Conservation (phyloP, 306 rosid genomes). For the Biancaea sappan region DNA sequence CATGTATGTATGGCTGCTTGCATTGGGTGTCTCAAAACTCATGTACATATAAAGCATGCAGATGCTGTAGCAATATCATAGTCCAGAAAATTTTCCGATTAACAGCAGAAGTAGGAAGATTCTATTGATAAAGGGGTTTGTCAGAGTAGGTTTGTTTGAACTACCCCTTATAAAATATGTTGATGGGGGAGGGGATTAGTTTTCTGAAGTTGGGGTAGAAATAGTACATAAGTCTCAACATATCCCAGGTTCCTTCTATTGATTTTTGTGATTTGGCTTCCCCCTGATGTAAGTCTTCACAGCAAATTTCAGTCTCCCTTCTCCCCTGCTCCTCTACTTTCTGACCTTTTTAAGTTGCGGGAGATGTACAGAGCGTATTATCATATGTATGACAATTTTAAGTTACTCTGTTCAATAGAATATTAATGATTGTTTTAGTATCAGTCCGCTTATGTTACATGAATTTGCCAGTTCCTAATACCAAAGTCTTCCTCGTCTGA, state of each 20-base stretch:
- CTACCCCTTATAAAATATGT: constrained; percentile 19
- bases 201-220: constrained; percentile 9
- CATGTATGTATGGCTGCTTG: constrained; percentile 7
- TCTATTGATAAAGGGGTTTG: not conserved
- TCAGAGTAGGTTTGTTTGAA: constrained; percentile 5
- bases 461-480: not conserved
- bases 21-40: not conserved
- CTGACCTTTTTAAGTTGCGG: constrained; percentile 17
- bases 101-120: not conserved
- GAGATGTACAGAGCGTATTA: constrained; percentile 33
- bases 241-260: constrained; percentile 10
- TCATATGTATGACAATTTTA: constrained; percentile 35
- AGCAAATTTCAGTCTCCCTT: not conserved
- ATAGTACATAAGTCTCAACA: constrained; percentile 13
- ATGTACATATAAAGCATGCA: constrained; percentile 12
- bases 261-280: not conserved
- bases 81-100: not conserved
- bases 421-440: not conserved
- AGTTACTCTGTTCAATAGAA: constrained; percentile 26
- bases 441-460: not conserved
- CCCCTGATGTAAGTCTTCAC: not conserved
- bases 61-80: not conserved
- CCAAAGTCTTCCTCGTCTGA: too few relatives aligned
- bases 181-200: constrained; percentile 12
- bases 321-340: not conserved